Conservation (phyloP, 192 early-diverging fungal genomes). For the Coemansia sp. region DNA sequence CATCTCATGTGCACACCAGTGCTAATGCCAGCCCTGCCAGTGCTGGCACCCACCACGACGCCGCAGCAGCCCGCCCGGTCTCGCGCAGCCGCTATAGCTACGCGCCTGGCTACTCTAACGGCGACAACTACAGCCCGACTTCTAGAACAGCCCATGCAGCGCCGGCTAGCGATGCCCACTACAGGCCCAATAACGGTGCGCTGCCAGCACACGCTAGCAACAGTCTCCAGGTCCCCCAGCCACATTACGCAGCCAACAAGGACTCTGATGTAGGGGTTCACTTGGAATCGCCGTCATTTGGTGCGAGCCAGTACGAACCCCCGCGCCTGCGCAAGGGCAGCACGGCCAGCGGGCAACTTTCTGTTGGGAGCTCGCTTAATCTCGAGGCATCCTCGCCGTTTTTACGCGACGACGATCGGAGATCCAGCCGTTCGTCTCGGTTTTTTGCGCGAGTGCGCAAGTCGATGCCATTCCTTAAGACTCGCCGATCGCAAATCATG, state of each 20-base stretch:
- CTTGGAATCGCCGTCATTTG: slow-evolving; percentile 43
- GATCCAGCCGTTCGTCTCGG: slow-evolving; percentile 43
- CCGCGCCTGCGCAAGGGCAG: slow-evolving; percentile 49
- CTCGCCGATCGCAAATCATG: slow-evolving; percentile 38
- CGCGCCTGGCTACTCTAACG: slow-evolving; percentile 23
- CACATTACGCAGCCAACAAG: slow-evolving; percentile 19
- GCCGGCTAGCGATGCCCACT: not conserved
- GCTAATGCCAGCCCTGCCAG: not conserved
- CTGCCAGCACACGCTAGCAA: slow-evolving; percentile 12
- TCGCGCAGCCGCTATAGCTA: slow-evolving; percentile 42
- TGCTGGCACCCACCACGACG: not conserved
- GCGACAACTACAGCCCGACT: slow-evolving; percentile 24
- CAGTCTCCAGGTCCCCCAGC: slow-evolving; percentile 19
- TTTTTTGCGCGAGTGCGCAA: slow-evolving; percentile 48
- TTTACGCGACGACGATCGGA: slow-evolving; percentile 42
- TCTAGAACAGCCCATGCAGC: not conserved
- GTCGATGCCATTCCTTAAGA: slow-evolving; percentile 53
- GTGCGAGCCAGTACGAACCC: slow-evolving; percentile 50
- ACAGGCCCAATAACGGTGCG: slow-evolving; percentile 7
- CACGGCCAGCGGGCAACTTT: slow-evolving; percentile 47
- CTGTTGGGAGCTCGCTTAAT: slow-evolving; percentile 45
- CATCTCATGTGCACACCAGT: not conserved
- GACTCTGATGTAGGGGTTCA: slow-evolving; percentile 20
- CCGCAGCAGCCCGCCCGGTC: slow-evolving; percentile 20
- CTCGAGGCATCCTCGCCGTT: slow-evolving; percentile 49